Percentiles rank a stretch among this genome's conserved stretches.
Evolutionary conservation across 495 filamentous ascomycete genomes (phyloP).

Genomic region (Podospora fimiseda): DNA sequence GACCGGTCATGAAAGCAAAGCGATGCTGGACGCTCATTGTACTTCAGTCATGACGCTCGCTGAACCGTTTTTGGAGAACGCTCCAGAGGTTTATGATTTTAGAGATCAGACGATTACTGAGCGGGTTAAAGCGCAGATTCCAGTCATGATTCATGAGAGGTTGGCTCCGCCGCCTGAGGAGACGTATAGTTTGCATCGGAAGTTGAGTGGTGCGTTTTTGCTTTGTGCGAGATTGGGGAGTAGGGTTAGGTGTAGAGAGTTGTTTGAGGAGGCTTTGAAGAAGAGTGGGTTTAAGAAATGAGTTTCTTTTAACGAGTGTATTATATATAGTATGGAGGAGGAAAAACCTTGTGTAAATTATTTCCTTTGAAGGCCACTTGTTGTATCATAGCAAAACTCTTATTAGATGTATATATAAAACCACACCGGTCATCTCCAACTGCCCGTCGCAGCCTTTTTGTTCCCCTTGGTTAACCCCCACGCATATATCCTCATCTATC

Average conservation of each 20-base stretch:
- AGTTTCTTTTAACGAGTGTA: too few species aligned
- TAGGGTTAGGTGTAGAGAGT: slow-evolving; percentile 67
- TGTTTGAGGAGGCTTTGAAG: slow-evolving; percentile 65
- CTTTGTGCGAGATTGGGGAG: slow-evolving; percentile 84
- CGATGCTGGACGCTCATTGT: slow-evolving; percentile 85
- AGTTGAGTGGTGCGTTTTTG: slow-evolving; percentile 91
- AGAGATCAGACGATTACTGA: slow-evolving; percentile 92
- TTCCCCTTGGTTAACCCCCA: neutral
- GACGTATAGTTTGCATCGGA: slow-evolving; percentile 93
- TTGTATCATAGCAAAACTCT: too few species aligned
- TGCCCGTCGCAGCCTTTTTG: too few species aligned
- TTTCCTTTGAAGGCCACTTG: too few species aligned
- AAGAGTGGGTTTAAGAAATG: slow-evolving; percentile 32
- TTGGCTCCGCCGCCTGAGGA: slow-evolving; percentile 91
- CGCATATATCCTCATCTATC: slow-evolving; percentile 5
- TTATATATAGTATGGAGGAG: too few species aligned
- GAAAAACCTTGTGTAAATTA: too few species aligned
- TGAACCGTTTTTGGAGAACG: slow-evolving; percentile 73
- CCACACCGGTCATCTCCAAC: neutral
- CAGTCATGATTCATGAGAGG: slow-evolving; percentile 83
- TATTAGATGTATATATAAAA: neutral
- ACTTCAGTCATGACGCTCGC: slow-evolving; percentile 78
- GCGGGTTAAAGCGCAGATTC: slow-evolving; percentile 76
- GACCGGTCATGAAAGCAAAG: slow-evolving; percentile 73
- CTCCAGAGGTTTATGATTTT: slow-evolving; percentile 87